A percentile compares a stretch with the other conserved stretches of the same genome.
Conservation (phyloP, 2,329 filamentous ascomycete species). For the Gnomoniopsis smithogilvyi region DNA sequence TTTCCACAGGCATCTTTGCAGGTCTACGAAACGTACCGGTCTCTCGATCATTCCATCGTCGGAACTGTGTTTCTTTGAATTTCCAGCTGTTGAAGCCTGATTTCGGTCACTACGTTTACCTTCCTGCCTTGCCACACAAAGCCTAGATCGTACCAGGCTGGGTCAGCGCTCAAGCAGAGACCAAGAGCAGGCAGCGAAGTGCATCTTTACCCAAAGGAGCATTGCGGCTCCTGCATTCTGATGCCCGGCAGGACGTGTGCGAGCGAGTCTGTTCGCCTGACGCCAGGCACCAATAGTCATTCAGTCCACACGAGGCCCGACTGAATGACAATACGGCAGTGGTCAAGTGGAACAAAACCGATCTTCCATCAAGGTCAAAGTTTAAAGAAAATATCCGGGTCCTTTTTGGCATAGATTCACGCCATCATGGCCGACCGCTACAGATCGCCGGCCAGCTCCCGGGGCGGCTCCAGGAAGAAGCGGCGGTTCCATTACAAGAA, state of each 20-base stretch:
- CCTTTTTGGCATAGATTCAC: background rate
- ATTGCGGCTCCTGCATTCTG: background rate
- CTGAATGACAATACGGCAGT: background rate
- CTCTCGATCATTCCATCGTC: background rate
- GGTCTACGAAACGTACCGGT: too few relatives aligned
- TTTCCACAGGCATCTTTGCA: too few relatives aligned
- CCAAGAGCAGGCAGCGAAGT: background rate
- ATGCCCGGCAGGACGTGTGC: background rate
- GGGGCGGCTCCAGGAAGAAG: conserved; percentile 5
- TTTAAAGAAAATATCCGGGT: too few relatives aligned
- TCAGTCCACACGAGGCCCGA: background rate
- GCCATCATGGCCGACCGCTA: background rate
- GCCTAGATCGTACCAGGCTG: background rate
- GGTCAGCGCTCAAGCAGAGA: too few relatives aligned
- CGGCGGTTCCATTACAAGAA: background rate
- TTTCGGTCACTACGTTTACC: background rate
- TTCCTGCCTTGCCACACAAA: background rate
- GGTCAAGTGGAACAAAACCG: too few relatives aligned
- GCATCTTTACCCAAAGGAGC: background rate
- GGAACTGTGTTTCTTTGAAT: background rate
- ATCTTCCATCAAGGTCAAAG: background rate
- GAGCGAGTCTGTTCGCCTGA: background rate
- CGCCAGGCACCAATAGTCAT: conserved; percentile 4
- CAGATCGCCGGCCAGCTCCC: background rate
- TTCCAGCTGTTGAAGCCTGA: background rate